These are phyloP conservation scores for Aureobasidium sp. DNA, from an alignment of 2,329 filamentous ascomycete species.

Conservation along the genomic window DNA sequence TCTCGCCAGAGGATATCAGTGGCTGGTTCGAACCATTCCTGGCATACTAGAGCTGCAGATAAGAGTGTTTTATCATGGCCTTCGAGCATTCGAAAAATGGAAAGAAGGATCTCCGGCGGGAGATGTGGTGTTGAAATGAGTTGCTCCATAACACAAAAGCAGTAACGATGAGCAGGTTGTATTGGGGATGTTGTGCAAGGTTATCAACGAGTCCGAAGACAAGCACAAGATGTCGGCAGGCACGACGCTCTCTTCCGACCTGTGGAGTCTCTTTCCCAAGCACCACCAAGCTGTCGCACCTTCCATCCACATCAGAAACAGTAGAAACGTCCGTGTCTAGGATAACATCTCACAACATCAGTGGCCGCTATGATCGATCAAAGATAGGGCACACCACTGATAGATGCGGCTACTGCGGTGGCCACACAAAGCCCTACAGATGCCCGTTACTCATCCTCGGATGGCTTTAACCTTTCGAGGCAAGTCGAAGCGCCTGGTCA, in stretches of 20 bases:
- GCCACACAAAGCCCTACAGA: neutral
- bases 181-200: neutral
- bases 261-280: neutral
- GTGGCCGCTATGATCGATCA: neutral
- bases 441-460: neutral
- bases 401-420: neutral
- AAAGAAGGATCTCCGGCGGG: neutral
- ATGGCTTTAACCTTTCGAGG: neutral
- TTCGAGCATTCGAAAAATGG: neutral
- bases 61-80: neutral
- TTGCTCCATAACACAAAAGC: neutral
- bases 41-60: neutral
- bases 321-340: neutral
- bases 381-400: neutral
- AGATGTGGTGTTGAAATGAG: neutral
- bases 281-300: neutral
- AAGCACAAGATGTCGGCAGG: neutral
- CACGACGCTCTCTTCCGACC: neutral
- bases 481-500: neutral
- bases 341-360: neutral
- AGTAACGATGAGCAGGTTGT: neutral
- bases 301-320: neutral
- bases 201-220: neutral
- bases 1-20: neutral
- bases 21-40: neutral